Evolutionary conservation across 108 stramenopile species (phyloP).

Genomic region (Skeletonema menzelii): DNA sequence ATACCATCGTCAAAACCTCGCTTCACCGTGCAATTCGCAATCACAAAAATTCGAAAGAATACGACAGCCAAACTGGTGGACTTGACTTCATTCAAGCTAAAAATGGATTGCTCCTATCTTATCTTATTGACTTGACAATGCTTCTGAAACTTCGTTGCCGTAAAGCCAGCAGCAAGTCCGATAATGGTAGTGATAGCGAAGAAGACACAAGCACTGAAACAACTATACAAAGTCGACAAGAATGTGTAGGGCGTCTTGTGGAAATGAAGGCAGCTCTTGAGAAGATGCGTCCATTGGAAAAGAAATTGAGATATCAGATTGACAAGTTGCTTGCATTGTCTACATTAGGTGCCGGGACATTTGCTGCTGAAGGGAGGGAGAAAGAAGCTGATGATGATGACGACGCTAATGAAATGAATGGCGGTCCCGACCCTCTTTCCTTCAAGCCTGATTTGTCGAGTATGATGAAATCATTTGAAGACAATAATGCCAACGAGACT

Average conservation of each 20-base stretch:
- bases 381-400: slow-evolving; percentile 32
- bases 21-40: slow-evolving; percentile 37
- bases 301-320: slow-evolving; percentile 85
- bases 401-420: slow-evolving; percentile 7
- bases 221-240: not conserved
- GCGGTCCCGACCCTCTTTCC: slow-evolving; percentile 41
- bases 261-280: slow-evolving; percentile 83
- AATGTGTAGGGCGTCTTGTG: slow-evolving; percentile 53
- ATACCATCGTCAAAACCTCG: slow-evolving; percentile 17
- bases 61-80: slow-evolving; percentile 43
- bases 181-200: slow-evolving; percentile 17
- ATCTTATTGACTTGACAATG: slow-evolving; percentile 76
- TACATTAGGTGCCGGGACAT: slow-evolving; percentile 40
- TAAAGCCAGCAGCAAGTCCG: not conserved
- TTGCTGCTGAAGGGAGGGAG: slow-evolving; percentile 37
- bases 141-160: slow-evolving; percentile 26
- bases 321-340: slow-evolving; percentile 71
- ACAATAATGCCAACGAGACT: slow-evolving; percentile 50
- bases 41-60: slow-evolving; percentile 31
- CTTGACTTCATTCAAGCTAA: slow-evolving; percentile 79
- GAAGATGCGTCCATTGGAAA: slow-evolving; percentile 81
- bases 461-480: slow-evolving; percentile 49
- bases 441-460: slow-evolving; percentile 44
- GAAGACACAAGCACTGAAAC: not conserved
- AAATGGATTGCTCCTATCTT: slow-evolving; percentile 71